Base-by-base conservation (phyloP, 2,329 filamentous ascomycete species). In the Podosphaera xanthii region DNA sequence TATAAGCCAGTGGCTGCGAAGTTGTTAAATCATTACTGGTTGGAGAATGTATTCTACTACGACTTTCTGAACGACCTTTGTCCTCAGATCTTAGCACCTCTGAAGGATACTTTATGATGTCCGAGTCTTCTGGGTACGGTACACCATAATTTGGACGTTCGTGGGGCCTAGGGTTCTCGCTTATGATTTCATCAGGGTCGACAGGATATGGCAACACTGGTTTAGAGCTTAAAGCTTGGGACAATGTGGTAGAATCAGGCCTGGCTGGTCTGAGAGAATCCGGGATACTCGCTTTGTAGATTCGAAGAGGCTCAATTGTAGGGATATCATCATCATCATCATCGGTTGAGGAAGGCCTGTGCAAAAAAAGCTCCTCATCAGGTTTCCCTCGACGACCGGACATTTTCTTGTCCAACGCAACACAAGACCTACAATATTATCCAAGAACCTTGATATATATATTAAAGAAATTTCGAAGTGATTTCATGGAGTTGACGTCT, bases 351-450 rank as follows among this genome's bases (percentile, higher is more conserved):
- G 67, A 67, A n/a, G 71, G 71, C 61, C 68, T 72, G 62, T 76
- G 71, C 63, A 94, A 78, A 73, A 94, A 91, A 74, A 94, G 84
- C 76, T 91, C 87, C 71, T 89, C 84, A 36, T 88, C 84, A 34
- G 84, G 80, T 65, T 83, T 75, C 66, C 84, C 83, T 68, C 83
- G 81, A 61, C 66, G 68, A 58, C 62, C 60, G 53, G 67, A 67
- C 68, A 70, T 70, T 59, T 60, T 64, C 63, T 64, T 44, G 40
- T 14, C 40, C 40, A 44, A 44, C n/a, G 40, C 40, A 44, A 12
- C 10, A 14, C 4, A 4, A 6, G 40, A 44, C n/a, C 40, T 44
- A 44, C 40, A 44, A 44, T 44, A 12, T 12, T 44, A 44, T 44
- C 10, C 40, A 44, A 44, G 40, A 44, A 44, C n/a, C 10, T 44